Percentiles rank a stretch among this genome's conserved stretches.
These are phyloP conservation scores for Boletales sp. DNA, from an alignment of 768 basidiomycete species.

Conservation along the genomic window DNA sequence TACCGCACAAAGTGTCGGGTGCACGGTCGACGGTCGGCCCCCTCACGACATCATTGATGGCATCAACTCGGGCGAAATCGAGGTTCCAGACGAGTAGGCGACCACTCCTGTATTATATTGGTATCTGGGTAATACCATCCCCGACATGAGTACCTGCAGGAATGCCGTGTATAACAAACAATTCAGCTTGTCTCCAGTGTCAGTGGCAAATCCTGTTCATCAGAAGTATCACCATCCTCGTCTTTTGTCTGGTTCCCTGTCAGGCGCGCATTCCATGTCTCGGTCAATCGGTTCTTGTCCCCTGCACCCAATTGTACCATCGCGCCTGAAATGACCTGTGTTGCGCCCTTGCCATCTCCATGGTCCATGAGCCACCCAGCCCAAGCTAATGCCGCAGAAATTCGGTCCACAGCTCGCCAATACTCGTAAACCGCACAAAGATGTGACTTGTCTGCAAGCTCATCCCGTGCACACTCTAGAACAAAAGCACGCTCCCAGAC, in stretches of 20 bases:
- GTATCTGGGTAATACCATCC: not conserved
- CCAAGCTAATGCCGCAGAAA: constrained; percentile 42
- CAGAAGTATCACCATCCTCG: constrained; percentile 7
- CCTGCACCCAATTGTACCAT: constrained; percentile 23
- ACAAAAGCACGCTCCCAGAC: constrained; percentile 46
- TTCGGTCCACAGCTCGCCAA: constrained; percentile 40
- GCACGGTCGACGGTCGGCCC: constrained; percentile 91
- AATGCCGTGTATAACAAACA: not conserved
- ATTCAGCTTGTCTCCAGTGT: constrained; percentile 9
- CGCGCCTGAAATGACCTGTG: constrained; percentile 33
- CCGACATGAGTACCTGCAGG: not conserved
- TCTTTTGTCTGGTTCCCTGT: constrained; percentile 7
- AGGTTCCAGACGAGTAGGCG: constrained; percentile 80
- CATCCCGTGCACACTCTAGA: constrained; percentile 21
- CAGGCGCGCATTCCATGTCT: constrained; percentile 32
- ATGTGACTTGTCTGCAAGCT: constrained; percentile 13
- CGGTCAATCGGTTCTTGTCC: constrained; percentile 33
- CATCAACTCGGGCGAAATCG: constrained; percentile 80
- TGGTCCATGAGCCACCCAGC: constrained; percentile 43
- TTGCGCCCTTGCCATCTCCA: constrained; percentile 41
- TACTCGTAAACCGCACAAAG: constrained; percentile 34
- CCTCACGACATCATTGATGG: constrained; percentile 91
- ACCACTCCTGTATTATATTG: constrained; percentile 17
- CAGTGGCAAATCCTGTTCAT: constrained; percentile 11
- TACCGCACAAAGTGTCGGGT: constrained; percentile 94